Evolutionary conservation across 108 stramenopile species (phyloP).

Genomic region (Nitzschia sp.): DNA sequence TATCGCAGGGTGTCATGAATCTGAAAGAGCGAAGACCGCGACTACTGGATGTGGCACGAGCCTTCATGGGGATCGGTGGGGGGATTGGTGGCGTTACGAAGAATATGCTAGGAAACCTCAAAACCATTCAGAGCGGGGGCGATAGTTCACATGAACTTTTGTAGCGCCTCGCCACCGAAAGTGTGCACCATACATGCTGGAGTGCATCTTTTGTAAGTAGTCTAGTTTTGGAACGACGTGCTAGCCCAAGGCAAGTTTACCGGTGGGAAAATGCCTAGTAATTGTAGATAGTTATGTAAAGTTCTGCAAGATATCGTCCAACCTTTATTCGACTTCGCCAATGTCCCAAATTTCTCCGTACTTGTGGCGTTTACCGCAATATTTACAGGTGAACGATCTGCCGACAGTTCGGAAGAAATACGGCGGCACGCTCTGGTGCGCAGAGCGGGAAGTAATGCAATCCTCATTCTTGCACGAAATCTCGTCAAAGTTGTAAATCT

Average conservation of each 20-base stretch:
- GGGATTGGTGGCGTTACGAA: slow-evolving; percentile 7
- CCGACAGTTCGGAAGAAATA: neutral
- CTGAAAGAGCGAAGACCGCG: slow-evolving; percentile 24
- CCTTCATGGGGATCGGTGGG: slow-evolving; percentile 18
- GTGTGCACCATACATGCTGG: too few relatives aligned
- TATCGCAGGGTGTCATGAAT: slow-evolving; percentile 25
- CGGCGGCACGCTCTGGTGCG: neutral
- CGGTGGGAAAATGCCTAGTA: too few relatives aligned
- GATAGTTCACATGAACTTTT: slow-evolving; percentile 2
- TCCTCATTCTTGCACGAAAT: neutral
- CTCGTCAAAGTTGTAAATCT: neutral
- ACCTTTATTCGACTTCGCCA: too few relatives aligned
- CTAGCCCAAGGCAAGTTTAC: too few relatives aligned
- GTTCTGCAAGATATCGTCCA: too few relatives aligned
- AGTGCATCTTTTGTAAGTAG: too few relatives aligned
- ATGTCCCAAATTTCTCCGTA: neutral
- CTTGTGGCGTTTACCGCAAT: neutral
- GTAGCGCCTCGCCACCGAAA: too few relatives aligned
- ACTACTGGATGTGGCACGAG: slow-evolving; percentile 20
- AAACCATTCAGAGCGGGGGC: slow-evolving; percentile 10
- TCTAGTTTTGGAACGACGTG: too few relatives aligned
- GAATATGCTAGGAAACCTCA: slow-evolving; percentile 11
- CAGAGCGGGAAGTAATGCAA: neutral
- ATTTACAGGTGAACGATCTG: neutral
- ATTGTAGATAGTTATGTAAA: too few relatives aligned